A percentile compares a stretch with the other conserved stretches of the same genome.
Conservation (phyloP, 2,329 filamentous ascomycete species). For the Tolypocladium amazonense region DNA sequence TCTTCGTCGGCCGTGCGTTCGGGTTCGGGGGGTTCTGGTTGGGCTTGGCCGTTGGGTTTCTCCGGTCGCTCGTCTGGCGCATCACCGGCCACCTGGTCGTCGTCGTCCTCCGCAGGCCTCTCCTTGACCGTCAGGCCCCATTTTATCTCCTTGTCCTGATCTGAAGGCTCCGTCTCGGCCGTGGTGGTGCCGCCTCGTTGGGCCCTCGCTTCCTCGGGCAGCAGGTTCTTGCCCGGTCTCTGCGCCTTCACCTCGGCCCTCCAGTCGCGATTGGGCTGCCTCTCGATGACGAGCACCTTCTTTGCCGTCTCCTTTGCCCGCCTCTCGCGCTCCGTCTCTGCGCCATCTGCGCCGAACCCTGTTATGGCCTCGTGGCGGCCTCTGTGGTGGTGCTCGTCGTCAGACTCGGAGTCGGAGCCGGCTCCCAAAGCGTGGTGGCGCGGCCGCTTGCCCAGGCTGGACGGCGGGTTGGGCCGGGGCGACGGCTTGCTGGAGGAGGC, state of each 20-base stretch:
- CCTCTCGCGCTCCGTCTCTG: conserved; percentile 27
- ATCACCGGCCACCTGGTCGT: neutral
- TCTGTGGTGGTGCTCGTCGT: conserved; percentile 16
- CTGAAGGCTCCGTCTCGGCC: conserved; percentile 25
- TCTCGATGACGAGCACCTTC: conserved; percentile 44
- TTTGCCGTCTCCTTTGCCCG: conserved; percentile 14
- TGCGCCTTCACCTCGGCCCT: conserved; percentile 39
- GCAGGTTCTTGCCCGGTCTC: conserved; percentile 39
- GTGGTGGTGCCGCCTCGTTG: conserved; percentile 22
- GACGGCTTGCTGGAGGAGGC: conserved; percentile 14
- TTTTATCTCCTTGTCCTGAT: conserved; percentile 43
- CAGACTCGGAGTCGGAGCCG: conserved; percentile 32
- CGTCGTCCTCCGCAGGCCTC: conserved; percentile 27
- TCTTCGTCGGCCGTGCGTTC: conserved; percentile 30
- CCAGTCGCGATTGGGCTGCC: conserved; percentile 52
- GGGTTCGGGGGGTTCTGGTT: neutral
- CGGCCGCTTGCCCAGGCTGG: conserved; percentile 37
- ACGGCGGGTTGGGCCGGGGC: conserved; percentile 24
- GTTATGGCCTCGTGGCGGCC: conserved; percentile 36
- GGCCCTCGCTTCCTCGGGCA: conserved; percentile 45
- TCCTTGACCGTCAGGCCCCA: conserved; percentile 40
- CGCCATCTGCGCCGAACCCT: conserved; percentile 35
- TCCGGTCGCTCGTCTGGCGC: neutral
- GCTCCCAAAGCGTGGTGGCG: conserved; percentile 30
- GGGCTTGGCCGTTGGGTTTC: neutral